phyloP scores from a whole-genome alignment of 1,284 basidiomycete species.

The Cerioporus squamosus region DNA sequence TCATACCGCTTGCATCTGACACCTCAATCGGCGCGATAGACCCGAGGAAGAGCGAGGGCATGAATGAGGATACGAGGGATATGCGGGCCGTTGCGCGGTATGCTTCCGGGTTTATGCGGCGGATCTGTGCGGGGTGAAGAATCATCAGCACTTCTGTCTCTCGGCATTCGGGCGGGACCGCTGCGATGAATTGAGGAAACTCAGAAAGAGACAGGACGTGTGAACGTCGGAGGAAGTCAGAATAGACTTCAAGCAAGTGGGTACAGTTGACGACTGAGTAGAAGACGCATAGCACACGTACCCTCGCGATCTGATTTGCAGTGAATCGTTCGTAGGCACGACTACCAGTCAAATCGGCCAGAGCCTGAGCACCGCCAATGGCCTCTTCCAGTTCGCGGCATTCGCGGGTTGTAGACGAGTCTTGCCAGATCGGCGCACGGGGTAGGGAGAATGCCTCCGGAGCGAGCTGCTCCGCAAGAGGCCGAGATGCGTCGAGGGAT shows the following conservation, averaged over 20 bases:
- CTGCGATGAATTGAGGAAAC: slow-evolving; percentile 11
- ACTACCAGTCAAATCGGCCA: slow-evolving; percentile 82
- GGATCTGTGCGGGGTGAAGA: slow-evolving; percentile 47
- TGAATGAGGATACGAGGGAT: slow-evolving; percentile 83
- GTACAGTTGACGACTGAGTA: neutral
- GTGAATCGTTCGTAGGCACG: slow-evolving; percentile 90
- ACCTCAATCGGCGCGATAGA: slow-evolving; percentile 72
- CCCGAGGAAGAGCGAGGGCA: slow-evolving; percentile 80
- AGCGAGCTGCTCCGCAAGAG: slow-evolving; percentile 59
- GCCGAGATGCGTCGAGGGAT: slow-evolving; percentile 53
- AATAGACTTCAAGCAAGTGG: neutral
- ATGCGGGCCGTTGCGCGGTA: slow-evolving; percentile 76
- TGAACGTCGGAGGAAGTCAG: neutral
- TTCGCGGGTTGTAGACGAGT: slow-evolving; percentile 82
- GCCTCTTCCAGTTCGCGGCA: slow-evolving; percentile 72
- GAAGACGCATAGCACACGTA: slow-evolving; percentile 36
- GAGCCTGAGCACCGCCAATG: slow-evolving; percentile 69
- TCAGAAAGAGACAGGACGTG: slow-evolving; percentile 1
- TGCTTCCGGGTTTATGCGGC: slow-evolving; percentile 56
- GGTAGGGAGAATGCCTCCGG: slow-evolving; percentile 73
- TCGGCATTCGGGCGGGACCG: neutral
- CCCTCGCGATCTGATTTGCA: slow-evolving; percentile 82
- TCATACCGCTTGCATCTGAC: slow-evolving; percentile 92
- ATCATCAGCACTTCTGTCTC: neutral
- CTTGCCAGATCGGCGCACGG: slow-evolving; percentile 90